A percentile compares a stretch with the other conserved stretches of the same genome.
Evolutionary conservation across 2,329 filamentous ascomycete genomes (phyloP).

Genomic region (Hirsutella minnesotensis): DNA sequence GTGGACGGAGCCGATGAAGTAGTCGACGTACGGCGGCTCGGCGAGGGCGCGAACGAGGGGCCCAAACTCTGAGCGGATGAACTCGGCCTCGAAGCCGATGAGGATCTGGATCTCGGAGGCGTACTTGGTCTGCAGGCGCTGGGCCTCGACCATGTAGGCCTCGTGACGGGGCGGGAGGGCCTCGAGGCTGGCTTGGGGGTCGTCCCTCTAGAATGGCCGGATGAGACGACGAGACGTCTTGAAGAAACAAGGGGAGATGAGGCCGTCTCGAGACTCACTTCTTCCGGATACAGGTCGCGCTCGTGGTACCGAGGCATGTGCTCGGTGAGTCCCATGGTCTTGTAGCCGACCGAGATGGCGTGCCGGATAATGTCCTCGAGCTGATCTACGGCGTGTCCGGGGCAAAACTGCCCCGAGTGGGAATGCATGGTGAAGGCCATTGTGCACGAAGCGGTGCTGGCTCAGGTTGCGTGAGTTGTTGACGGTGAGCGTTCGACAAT

Average conservation of each 20-base stretch:
- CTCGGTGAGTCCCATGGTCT: constrained; percentile 79
- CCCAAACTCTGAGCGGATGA: constrained; percentile 60
- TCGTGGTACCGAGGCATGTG: constrained; percentile 76
- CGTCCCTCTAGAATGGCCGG: constrained; percentile 29
- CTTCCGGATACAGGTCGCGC: constrained; percentile 83
- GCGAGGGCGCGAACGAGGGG: constrained; percentile 49
- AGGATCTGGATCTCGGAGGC: constrained; percentile 61
- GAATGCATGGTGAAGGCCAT: constrained; percentile 99
- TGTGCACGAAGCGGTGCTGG: no score
- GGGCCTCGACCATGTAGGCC: constrained; percentile 65
- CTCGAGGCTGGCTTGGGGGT: constrained; percentile 35
- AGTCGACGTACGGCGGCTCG: constrained; percentile 57
- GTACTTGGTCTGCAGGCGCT: constrained; percentile 60
- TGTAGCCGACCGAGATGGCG: constrained; percentile 69
- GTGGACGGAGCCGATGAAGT: constrained; percentile 88
- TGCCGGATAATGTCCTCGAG: constrained; percentile 74
- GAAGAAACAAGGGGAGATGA: not conserved
- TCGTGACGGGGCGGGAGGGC: constrained; percentile 45
- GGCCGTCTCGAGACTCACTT: constrained; percentile 35
- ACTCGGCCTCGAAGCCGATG: constrained; percentile 88
- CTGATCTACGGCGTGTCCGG: constrained; percentile 71
- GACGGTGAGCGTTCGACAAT: no score
- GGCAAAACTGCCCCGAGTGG: constrained; percentile 95
- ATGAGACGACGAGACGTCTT: no score
- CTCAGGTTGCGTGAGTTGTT: not conserved